Conservation (phyloP, 2,329 filamentous ascomycete species). For the Aspergillus pseudoviridinutans region DNA sequence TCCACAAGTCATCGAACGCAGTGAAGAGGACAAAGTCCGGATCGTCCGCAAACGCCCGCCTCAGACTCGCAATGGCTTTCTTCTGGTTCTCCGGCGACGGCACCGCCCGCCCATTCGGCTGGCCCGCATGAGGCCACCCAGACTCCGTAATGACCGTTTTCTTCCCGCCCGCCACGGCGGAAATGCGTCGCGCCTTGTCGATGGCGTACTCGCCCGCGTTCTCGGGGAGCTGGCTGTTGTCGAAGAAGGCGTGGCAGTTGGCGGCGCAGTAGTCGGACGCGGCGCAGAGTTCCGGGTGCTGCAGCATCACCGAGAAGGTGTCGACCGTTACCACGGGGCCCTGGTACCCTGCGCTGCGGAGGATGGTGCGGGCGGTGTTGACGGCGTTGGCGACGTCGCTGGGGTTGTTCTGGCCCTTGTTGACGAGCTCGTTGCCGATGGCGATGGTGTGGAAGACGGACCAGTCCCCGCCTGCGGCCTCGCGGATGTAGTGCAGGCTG, state of each 20-base stretch:
- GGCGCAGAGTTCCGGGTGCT: conserved; percentile 66
- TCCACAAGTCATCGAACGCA: conserved; percentile 78
- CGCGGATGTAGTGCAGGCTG: conserved; percentile 60
- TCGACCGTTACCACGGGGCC: conserved; percentile 78
- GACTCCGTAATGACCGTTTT: conserved; percentile 73
- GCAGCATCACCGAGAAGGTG: conserved; percentile 65
- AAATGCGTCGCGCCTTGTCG: conserved; percentile 50
- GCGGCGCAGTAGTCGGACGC: conserved; percentile 73
- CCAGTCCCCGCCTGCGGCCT: conserved; percentile 63
- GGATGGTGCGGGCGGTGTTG: conserved; percentile 51
- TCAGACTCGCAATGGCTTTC: conserved; percentile 62
- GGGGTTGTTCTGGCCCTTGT: conserved; percentile 55
- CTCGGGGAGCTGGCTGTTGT: conserved; percentile 56
- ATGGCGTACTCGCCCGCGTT: conserved; percentile 65
- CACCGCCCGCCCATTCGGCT: conserved; percentile 63
- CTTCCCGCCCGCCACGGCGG: conserved; percentile 50
- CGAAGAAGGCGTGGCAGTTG: conserved; percentile 84
- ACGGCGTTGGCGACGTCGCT: conserved; percentile 56
- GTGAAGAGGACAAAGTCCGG: conserved; percentile 65
- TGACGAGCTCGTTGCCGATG: conserved; percentile 78
- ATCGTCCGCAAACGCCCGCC: conserved; percentile 49
- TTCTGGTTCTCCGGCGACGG: conserved; percentile 65
- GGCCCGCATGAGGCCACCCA: conserved; percentile 74
- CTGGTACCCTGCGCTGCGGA: conserved; percentile 61
- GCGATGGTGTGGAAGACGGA: conserved; percentile 64